These are phyloP conservation scores for Heterobasidion parviporum DNA, from an alignment of 1,284 basidiomycete species.

Conservation along the genomic window DNA sequence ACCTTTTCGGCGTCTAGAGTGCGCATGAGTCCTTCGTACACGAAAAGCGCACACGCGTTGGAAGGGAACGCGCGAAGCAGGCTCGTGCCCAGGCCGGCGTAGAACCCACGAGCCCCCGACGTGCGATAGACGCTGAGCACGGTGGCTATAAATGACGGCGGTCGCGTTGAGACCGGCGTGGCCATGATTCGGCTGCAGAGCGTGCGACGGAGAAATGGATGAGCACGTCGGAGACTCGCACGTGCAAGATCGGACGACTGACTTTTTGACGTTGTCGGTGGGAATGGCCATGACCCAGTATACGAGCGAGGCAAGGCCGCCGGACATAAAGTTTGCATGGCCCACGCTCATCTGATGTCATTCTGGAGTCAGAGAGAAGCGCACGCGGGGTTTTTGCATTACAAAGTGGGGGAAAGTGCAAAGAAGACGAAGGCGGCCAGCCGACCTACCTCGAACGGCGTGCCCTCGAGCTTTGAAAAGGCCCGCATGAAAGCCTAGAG, in stretches of 20 bases:
- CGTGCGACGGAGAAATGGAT: not conserved
- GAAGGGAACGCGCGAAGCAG: slow-evolving; percentile 64
- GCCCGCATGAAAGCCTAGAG: slow-evolving; percentile 50
- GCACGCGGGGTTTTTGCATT: no score
- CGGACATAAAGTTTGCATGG: slow-evolving; percentile 61
- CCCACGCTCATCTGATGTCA: slow-evolving; percentile 48
- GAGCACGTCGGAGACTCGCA: not conserved
- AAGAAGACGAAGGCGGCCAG: no score
- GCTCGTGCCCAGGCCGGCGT: slow-evolving; percentile 51
- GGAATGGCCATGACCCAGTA: slow-evolving; percentile 70
- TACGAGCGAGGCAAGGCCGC: slow-evolving; percentile 53
- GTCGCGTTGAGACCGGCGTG: slow-evolving; percentile 32
- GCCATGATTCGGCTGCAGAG: slow-evolving; percentile 52
- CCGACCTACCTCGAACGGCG: slow-evolving; percentile 39
- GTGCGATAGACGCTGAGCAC: slow-evolving; percentile 40
- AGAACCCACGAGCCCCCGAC: slow-evolving; percentile 52
- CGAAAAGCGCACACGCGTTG: slow-evolving; percentile 65
- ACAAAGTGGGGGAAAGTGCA: no score
- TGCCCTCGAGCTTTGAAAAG: slow-evolving; percentile 42
- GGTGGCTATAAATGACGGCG: slow-evolving; percentile 38
- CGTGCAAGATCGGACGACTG: slow-evolving; percentile 12
- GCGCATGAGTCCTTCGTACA: slow-evolving; percentile 63
- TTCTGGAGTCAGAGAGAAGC: not conserved
- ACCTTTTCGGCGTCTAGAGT: slow-evolving; percentile 62
- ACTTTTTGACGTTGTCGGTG: slow-evolving; percentile 77